These are phyloP conservation scores for Entomortierella lignicola DNA, from an alignment of 192 early-diverging fungal species.

Conservation along the genomic window DNA sequence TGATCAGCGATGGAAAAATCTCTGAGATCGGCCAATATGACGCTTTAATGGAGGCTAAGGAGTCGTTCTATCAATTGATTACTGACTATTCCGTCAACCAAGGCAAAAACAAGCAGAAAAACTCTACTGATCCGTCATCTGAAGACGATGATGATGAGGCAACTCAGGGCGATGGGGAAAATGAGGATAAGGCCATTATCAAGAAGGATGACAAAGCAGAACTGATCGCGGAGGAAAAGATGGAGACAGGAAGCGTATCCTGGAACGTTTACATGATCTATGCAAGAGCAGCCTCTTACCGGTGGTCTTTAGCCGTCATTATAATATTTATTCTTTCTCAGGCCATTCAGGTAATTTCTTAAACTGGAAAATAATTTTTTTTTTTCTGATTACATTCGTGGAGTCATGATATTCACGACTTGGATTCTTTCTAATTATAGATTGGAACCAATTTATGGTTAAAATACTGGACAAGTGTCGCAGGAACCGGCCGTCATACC, in stretches of 20 bases:
- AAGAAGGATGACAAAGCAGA: slow-evolving; percentile 54
- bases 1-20: slow-evolving; percentile 79
- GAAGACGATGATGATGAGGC: slow-evolving; percentile 58
- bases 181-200: slow-evolving; percentile 13
- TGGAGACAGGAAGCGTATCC: slow-evolving; percentile 82
- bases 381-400: too few relatives aligned
- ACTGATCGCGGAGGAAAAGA: slow-evolving; percentile 85
- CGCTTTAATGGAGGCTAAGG: slow-evolving; percentile 70
- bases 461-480: slow-evolving; percentile 68
- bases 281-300: slow-evolving; percentile 74
- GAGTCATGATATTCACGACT: not conserved
- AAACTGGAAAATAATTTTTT: not conserved
- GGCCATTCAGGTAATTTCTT: slow-evolving; percentile 53
- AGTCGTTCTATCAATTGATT: slow-evolving; percentile 75
- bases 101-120: slow-evolving; percentile 42
- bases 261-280: slow-evolving; percentile 85
- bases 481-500: not conserved
- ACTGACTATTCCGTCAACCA: slow-evolving; percentile 75
- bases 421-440: not conserved
- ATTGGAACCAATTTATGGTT: slow-evolving; percentile 72
- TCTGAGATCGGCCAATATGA: slow-evolving; percentile 73
- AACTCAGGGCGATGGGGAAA: slow-evolving; percentile 56
- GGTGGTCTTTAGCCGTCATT: slow-evolving; percentile 66
- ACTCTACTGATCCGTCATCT: not conserved
- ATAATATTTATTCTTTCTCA: slow-evolving; percentile 67